A percentile compares a stretch with the other conserved stretches of the same genome.
phyloP scores from a whole-genome alignment of 768 basidiomycete species.

The Zangia roseola region DNA sequence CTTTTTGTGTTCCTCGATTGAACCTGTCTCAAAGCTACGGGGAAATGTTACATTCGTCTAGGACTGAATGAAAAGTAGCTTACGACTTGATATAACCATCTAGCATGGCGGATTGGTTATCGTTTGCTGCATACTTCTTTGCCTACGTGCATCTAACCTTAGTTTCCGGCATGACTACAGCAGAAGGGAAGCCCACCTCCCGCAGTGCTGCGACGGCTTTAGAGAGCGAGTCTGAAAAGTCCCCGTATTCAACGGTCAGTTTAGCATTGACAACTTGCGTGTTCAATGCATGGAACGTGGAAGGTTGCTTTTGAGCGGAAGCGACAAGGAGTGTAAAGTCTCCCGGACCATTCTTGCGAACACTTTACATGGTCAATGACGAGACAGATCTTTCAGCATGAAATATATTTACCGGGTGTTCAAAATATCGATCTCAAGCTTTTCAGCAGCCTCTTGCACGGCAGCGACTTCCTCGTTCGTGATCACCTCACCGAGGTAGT shows the following conservation, averaged over 20 bases:
- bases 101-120: slow-evolving; percentile 71
- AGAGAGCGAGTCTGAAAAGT: slow-evolving; percentile 58
- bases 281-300: slow-evolving; percentile 46
- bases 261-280: slow-evolving; percentile 42
- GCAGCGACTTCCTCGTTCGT: slow-evolving; percentile 76
- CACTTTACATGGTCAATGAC: slow-evolving; percentile 38
- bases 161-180: neutral
- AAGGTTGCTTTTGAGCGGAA: slow-evolving; percentile 49
- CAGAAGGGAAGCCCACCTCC: slow-evolving; percentile 43
- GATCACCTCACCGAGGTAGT: slow-evolving; percentile 74
- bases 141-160: slow-evolving; percentile 43
- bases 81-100: slow-evolving; percentile 78
- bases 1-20: slow-evolving; percentile 75
- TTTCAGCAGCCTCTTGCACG: slow-evolving; percentile 75
- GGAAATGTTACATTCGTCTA: neutral
- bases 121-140: slow-evolving; percentile 70
- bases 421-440: slow-evolving; percentile 68
- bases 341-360: slow-evolving; percentile 62
- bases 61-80: slow-evolving; percentile 12
- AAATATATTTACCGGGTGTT: slow-evolving; percentile 65
- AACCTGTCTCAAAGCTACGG: slow-evolving; percentile 66
- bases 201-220: slow-evolving; percentile 55
- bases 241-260: slow-evolving; percentile 72
- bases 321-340: slow-evolving; percentile 76
- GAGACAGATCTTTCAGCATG: neutral